phyloP scores from a whole-genome alignment of 345 rosid species.

The Eucalyptus shirleyi region DNA sequence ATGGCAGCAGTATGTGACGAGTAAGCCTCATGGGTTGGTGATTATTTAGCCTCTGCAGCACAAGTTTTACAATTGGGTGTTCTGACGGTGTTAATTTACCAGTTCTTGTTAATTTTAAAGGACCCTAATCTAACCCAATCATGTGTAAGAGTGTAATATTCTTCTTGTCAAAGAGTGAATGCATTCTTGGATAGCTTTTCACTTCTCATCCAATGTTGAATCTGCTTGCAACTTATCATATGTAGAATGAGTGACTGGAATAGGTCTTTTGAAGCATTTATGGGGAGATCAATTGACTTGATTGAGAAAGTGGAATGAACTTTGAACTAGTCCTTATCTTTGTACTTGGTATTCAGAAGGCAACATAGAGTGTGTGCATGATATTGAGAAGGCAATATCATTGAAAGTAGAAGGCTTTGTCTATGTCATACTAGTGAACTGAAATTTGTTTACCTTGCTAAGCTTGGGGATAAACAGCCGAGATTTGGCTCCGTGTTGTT shows the following conservation, averaged over 20 bases:
- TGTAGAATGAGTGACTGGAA: not conserved
- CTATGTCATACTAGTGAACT: not conserved
- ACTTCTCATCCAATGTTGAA: not conserved
- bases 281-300: not conserved
- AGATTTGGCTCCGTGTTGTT: not conserved
- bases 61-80: not conserved
- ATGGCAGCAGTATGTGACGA: slow-evolving; percentile 7
- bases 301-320: not conserved
- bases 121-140: not conserved
- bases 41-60: not conserved
- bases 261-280: not conserved
- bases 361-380: not conserved
- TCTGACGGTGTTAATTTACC: not conserved
- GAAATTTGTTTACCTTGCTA: not conserved
- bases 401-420: not conserved
- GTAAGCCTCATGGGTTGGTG: not conserved
- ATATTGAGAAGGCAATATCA: not conserved
- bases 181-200: not conserved
- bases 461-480: not conserved
- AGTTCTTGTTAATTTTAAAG: not conserved
- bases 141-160: not conserved
- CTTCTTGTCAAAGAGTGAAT: not conserved
- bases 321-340: not conserved
- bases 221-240: not conserved
- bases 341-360: not conserved